phyloP scores from a whole-genome alignment of 257 asterid genomes.

The Fraxinus cuspidata region DNA sequence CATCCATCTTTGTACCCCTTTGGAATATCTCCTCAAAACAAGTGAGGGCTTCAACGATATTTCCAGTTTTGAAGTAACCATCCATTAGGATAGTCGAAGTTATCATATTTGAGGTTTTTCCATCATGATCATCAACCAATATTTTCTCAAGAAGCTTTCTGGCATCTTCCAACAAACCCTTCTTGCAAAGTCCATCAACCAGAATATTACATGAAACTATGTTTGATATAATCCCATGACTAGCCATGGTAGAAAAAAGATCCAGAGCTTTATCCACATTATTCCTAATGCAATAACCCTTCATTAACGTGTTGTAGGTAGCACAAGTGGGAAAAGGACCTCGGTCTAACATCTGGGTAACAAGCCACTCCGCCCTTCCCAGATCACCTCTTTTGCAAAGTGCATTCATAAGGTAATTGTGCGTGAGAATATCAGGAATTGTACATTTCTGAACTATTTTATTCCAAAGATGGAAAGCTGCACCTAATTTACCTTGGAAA shows the following conservation, averaged over 20 bases:
- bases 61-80: slow-evolving; percentile 68
- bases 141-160: slow-evolving; percentile 56
- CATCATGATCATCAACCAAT: slow-evolving; percentile 44
- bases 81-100: slow-evolving; percentile 81
- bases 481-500: slow-evolving; percentile 61
- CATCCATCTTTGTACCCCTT: slow-evolving; percentile 49
- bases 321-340: slow-evolving; percentile 80
- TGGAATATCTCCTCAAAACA: slow-evolving; percentile 49
- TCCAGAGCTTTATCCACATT: slow-evolving; percentile 63
- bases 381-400: slow-evolving; percentile 70
- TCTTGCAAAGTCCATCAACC: slow-evolving; percentile 71
- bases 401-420: slow-evolving; percentile 72
- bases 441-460: slow-evolving; percentile 49
- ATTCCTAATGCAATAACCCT: slow-evolving; percentile 63
- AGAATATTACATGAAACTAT: slow-evolving; percentile 78
- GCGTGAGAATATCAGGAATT: slow-evolving; percentile 62
- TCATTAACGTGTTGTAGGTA: slow-evolving; percentile 79
- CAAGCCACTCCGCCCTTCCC: slow-evolving; percentile 65
- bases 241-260: slow-evolving; percentile 60
- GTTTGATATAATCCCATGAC: slow-evolving; percentile 57
- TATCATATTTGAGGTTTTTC: slow-evolving; percentile 44
- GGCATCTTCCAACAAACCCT: slow-evolving; percentile 59
- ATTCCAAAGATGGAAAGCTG: slow-evolving; percentile 61
- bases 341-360: slow-evolving; percentile 55
- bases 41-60: slow-evolving; percentile 51